Evolutionary conservation across 192 early-diverging fungal genomes (phyloP).

Genomic region (Umbelopsis vinacea): DNA sequence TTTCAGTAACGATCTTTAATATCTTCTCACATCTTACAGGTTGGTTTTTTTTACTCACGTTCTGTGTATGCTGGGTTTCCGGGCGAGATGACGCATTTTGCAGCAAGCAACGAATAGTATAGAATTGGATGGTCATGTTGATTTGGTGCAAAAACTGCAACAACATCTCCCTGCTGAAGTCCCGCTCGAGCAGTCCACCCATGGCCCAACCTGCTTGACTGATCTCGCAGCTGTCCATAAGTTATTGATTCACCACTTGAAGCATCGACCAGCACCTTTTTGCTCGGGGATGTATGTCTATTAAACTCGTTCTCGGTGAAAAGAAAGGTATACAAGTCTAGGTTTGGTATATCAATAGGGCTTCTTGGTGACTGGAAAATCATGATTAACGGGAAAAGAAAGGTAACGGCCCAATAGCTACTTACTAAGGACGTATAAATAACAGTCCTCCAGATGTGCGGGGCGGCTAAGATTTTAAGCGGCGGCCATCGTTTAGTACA

Average conservation of each 20-base stretch:
- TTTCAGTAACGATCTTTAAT: no score
- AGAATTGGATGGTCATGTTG: constrained; percentile 66
- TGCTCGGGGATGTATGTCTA: neutral
- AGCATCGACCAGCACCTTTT: constrained; percentile 29
- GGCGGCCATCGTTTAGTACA: neutral
- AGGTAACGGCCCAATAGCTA: neutral
- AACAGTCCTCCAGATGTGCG: neutral
- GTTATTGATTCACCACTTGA: constrained; percentile 24
- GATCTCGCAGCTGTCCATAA: constrained; percentile 25
- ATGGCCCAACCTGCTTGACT: constrained; percentile 40
- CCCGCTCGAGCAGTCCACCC: constrained; percentile 54
- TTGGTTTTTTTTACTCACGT: constrained; percentile 46
- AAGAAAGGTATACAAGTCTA: constrained; percentile 35
- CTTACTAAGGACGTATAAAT: neutral
- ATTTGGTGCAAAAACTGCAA: constrained; percentile 77
- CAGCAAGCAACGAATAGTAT: constrained; percentile 59
- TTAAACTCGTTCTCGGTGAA: constrained; percentile 22
- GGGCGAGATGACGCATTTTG: constrained; percentile 71
- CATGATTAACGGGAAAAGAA: constrained; percentile 22
- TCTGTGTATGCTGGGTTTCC: constrained; percentile 85
- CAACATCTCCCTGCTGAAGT: constrained; percentile 69
- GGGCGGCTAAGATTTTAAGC: constrained; percentile 18
- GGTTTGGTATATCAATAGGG: constrained; percentile 31
- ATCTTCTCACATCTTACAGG: neutral
- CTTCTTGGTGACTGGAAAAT: constrained; percentile 26